Conservation (phyloP, 1,284 basidiomycete species). For the Boletus hoseneyae region DNA sequence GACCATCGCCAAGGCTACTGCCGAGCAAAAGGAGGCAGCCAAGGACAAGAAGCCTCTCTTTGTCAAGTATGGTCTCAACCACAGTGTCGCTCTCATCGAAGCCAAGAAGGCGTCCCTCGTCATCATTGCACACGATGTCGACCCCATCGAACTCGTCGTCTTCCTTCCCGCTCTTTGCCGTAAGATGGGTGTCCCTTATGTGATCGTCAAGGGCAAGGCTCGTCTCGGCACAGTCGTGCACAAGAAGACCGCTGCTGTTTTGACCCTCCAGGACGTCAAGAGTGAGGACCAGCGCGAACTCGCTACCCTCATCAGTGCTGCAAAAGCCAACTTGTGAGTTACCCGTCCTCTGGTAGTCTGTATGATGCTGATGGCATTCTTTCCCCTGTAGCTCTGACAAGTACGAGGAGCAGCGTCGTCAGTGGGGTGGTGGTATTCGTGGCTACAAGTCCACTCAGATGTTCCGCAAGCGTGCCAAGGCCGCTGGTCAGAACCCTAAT, state of each 20-base stretch:
- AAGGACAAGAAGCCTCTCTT: conserved; percentile 94
- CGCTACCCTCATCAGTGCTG: conserved; percentile 87
- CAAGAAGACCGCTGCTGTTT: conserved; percentile 96
- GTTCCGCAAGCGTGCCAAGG: conserved; percentile 94
- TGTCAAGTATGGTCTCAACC: conserved; percentile 97
- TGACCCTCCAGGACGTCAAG: conserved; percentile 90
- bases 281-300: conserved; percentile 95
- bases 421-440: conserved; percentile 96
- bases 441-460: conserved; percentile 92
- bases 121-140: conserved; percentile 97
- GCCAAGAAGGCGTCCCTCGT: conserved; percentile 98
- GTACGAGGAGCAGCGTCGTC: conserved; percentile 86
- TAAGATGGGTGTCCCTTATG: conserved; percentile 99
- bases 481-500: conserved; percentile 63
- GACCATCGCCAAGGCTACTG: conserved; percentile 70
- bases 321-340: conserved; percentile 94
- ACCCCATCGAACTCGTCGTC: conserved; percentile 97
- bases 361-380: conserved; percentile 6
- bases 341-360: not conserved
- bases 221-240: conserved; percentile 95
- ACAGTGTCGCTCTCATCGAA: conserved; percentile 92
- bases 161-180: conserved; percentile 98
- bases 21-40: conserved; percentile 72
- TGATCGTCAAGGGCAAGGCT: conserved; percentile 97
- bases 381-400: conserved; percentile 75